Base-by-base conservation (phyloP, 345 rosid genomes). In the Salix purpurea region DNA sequence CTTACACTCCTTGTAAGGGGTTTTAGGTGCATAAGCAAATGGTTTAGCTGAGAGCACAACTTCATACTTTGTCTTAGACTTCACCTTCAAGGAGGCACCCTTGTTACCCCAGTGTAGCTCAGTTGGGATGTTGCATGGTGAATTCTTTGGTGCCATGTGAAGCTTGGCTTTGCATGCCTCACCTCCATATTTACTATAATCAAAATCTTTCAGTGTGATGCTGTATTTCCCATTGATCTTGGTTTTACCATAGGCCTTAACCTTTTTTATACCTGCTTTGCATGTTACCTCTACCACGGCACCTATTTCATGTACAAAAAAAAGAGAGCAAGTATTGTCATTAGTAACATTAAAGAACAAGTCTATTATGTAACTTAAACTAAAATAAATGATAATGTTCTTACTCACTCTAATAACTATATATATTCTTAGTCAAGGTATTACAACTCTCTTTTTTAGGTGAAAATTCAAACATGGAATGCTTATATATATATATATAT, bases 141-240 rank as follows among this genome's bases (percentile, higher is more conserved):
- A 80, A 39, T 60, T 30, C 60, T 84, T 48, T 4, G 82, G 80
- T 36, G 86, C 71, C 11, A 40, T 46, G 2, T 81, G 80, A 15
- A 84, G 86, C 77, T 81, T 80, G 24, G 82, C 84, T n/a, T 60
- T 81, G 77, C 86, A 84, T 5, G 82, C 84, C 72, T 72, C 19
- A 65, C 14, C 74, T 56, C 86, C 86, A 44, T 80, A 81, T 39
- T 81, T 78, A 0, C 10, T 30, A 36, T 81, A 84, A 23, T 78
- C 66, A 19, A 78, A 84, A 6, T 74, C 86, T 1, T 81, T 67
- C 18, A 84, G 37, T 0, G 77, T 52, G 36, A 80, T 76, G 23
- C 84, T 81, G 23, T 78, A 84, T 67, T 80, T 80, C 14, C 83
- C 83, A 46, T 80, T 80, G 60, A 40, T 66, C 54, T 80, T 80